Percentiles rank a stretch among this genome's conserved stretches.
Conservation (phyloP, 1,284 basidiomycete species). For the Cryptococcus floricola region DNA sequence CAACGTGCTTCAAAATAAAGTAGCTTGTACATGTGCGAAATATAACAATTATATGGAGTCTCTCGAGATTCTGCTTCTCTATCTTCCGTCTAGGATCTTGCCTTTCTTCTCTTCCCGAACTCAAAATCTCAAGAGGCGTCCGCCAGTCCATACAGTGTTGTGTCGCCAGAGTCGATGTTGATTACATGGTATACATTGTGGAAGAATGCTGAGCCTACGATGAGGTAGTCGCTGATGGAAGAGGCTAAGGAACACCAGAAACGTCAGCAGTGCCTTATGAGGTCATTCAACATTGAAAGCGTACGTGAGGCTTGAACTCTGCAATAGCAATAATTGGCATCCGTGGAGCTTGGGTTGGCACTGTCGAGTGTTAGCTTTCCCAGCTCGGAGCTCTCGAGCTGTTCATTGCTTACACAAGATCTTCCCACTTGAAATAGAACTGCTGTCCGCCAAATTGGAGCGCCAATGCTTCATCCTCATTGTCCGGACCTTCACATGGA, state of each 20-base stretch:
- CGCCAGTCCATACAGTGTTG: conserved; percentile 12
- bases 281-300: not conserved
- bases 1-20: too few species aligned
- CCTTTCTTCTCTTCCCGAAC: not conserved
- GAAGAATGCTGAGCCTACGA: conserved; percentile 11
- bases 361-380: not conserved
- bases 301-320: conserved; percentile 4
- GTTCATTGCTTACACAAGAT: conserved; percentile 8
- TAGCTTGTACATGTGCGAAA: not conserved
- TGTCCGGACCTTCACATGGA: conserved; percentile 6
- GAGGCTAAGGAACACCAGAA: not conserved
- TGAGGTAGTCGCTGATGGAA: conserved; percentile 1
- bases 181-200: conserved; percentile 15
- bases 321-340: conserved; percentile 5
- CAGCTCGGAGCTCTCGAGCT: not conserved
- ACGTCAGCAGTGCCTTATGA: not conserved
- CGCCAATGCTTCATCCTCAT: conserved; percentile 3
- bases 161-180: conserved; percentile 7
- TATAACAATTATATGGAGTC: not conserved
- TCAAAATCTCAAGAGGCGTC: too few species aligned
- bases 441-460: conserved; percentile 8
- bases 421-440: conserved; percentile 11
- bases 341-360: not conserved
- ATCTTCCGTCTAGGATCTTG: not conserved
- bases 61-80: not conserved